A percentile compares a stretch with the other conserved stretches of the same genome.
Evolutionary conservation across 441 rosid species (phyloP).

Genomic region (Aquilaria agallochum): DNA sequence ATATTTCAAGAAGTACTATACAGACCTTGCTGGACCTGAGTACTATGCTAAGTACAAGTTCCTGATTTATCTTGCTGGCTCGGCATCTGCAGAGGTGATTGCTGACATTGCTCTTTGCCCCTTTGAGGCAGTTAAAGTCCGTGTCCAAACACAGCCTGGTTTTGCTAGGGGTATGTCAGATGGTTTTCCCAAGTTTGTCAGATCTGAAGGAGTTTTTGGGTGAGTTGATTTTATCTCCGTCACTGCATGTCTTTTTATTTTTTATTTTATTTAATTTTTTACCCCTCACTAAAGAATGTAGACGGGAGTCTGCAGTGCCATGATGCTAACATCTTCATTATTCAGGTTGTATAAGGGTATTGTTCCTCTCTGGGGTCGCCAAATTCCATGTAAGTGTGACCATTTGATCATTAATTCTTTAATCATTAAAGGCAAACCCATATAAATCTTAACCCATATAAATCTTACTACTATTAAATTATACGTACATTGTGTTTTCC

Average conservation of each 20-base stretch:
- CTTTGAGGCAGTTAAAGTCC: constrained; percentile 96
- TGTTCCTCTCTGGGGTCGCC: constrained; percentile 99
- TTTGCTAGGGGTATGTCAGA: constrained; percentile 93
- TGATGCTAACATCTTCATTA: constrained; percentile 9
- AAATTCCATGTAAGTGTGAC: constrained; percentile 88
- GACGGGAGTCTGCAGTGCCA: too few relatives aligned
- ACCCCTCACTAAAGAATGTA: background rate
- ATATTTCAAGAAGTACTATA: constrained; percentile 89
- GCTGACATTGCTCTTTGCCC: constrained; percentile 99
- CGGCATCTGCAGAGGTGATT: constrained; percentile 98
- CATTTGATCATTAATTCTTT: background rate
- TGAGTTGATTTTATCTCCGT: constrained; percentile 27
- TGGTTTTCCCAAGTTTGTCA: constrained; percentile 95
- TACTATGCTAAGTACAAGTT: constrained; percentile 81
- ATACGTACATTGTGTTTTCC: too few relatives aligned
- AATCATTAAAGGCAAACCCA: background rate
- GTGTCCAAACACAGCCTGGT: constrained; percentile 99
- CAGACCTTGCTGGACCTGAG: constrained; percentile 98
- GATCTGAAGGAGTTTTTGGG: constrained; percentile 90
- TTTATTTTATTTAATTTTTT: background rate
- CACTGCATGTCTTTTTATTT: background rate
- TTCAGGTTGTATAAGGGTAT: constrained; percentile 95
- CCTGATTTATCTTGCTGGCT: constrained; percentile 97
- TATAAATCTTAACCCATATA: too few relatives aligned
- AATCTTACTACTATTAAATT: too few relatives aligned